These are phyloP conservation scores for Artomyces pyxidatus DNA, from an alignment of 768 basidiomycete genomes.

Conservation along the genomic window DNA sequence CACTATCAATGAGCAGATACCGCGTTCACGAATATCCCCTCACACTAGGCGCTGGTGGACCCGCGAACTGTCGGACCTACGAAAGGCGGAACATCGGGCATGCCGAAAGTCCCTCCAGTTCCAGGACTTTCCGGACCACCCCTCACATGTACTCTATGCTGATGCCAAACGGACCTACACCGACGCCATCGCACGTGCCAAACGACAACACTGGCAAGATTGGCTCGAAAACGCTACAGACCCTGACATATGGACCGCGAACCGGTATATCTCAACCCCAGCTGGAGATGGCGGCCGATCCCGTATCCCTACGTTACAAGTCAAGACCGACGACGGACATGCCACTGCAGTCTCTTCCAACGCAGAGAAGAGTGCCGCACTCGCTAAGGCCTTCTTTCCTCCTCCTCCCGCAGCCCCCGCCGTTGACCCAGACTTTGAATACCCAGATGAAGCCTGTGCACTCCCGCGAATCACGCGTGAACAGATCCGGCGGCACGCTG, in stretches of 20 bases:
- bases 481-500: neutral
- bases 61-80: neutral
- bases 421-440: slow-evolving; percentile 9
- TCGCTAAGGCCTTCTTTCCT: slow-evolving; percentile 24
- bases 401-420: slow-evolving; percentile 3
- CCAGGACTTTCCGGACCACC: neutral
- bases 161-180: slow-evolving; percentile 6
- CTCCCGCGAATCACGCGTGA: slow-evolving; percentile 10
- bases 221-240: slow-evolving; percentile 16
- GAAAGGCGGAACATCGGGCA: neutral
- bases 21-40: neutral
- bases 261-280: slow-evolving; percentile 1
- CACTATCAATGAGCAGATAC: neutral
- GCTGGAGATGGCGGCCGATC: slow-evolving; percentile 9
- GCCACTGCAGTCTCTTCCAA: neutral
- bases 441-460: slow-evolving; percentile 17
- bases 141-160: neutral
- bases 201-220: slow-evolving; percentile 19
- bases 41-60: slow-evolving; percentile 3
- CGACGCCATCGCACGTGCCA: slow-evolving; percentile 13
- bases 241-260: slow-evolving; percentile 16
- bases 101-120: neutral
- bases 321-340: neutral
- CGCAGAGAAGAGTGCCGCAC: slow-evolving; percentile 11
- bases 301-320: slow-evolving; percentile 15